Percentiles rank a stretch among this genome's conserved stretches.
Evolutionary conservation across 2,329 filamentous ascomycete genomes (phyloP).

Genomic region (Monosporascus cannonballus): DNA sequence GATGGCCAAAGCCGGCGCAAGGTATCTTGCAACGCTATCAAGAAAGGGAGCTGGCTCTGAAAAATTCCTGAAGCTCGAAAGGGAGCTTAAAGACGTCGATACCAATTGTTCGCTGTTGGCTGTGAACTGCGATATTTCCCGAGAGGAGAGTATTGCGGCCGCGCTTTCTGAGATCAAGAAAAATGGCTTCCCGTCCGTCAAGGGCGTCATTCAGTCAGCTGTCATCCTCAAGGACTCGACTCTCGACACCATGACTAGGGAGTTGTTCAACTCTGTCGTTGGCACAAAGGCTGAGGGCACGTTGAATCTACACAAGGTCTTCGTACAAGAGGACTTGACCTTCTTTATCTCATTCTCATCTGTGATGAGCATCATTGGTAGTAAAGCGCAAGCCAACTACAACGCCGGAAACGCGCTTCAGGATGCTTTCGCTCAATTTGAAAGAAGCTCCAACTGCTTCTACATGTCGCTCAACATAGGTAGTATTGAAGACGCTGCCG

Average conservation of each 20-base stretch:
- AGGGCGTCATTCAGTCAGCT: constrained; percentile 10
- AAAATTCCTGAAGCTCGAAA: not conserved
- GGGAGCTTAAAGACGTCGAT: not conserved
- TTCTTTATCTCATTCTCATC: not conserved
- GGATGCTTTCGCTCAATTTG: not conserved
- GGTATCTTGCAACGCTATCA: constrained; percentile 9
- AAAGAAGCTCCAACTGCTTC: not conserved
- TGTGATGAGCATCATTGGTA: not conserved
- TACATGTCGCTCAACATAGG: not conserved
- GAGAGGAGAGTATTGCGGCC: not conserved
- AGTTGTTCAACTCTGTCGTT: not conserved
- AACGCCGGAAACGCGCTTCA: not conserved
- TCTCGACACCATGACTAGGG: constrained; percentile 6
- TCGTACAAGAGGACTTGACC: not conserved
- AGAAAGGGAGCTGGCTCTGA: not conserved
- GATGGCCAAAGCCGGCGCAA: constrained; percentile 6
- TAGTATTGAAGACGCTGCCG: not conserved
- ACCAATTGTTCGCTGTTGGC: not conserved
- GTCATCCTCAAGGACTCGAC: constrained; percentile 12
- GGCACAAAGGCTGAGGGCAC: not conserved
- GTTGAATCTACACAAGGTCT: not conserved
- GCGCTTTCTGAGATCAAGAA: not conserved
- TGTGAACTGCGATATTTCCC: not conserved
- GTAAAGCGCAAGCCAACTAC: not conserved
- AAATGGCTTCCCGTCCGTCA: not conserved